These are phyloP conservation scores for Calonectria hongkongensis DNA, from an alignment of 2,329 filamentous ascomycete genomes.

Conservation along the genomic window DNA sequence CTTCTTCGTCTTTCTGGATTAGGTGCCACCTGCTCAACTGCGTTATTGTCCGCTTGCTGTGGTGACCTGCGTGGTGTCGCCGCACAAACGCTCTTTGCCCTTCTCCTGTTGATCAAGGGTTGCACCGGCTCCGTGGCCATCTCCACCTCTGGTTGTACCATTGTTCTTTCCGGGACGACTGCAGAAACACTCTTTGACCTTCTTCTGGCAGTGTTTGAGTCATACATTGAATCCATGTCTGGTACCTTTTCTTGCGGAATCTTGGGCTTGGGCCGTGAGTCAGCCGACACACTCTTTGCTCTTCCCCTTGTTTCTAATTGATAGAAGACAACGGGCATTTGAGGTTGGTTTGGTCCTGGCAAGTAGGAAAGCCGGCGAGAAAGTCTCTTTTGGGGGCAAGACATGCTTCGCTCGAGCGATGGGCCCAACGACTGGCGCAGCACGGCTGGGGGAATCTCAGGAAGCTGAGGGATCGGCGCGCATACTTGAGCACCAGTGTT, in stretches of 20 bases:
- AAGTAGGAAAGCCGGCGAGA: not conserved
- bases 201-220: not conserved
- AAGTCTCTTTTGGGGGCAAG: not conserved
- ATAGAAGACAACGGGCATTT: not conserved
- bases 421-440: not conserved
- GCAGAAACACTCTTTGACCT: not conserved
- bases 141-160: not conserved
- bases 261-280: not conserved
- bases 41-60: not conserved
- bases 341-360: not conserved
- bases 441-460: not conserved
- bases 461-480: not conserved
- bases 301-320: not conserved
- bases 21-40: not conserved
- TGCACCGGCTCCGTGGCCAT: not conserved
- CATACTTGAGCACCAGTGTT: not conserved
- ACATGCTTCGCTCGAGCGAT: not conserved
- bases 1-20: not conserved
- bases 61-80: not conserved
- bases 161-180: not conserved
- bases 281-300: slow-evolving; percentile 2
- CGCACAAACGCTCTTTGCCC: not conserved
- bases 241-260: not conserved
- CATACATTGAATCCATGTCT: not conserved
- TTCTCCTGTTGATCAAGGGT: not conserved